Evolutionary conservation across 495 filamentous ascomycete genomes (phyloP).

Genomic region (Podospora fimiseda): DNA sequence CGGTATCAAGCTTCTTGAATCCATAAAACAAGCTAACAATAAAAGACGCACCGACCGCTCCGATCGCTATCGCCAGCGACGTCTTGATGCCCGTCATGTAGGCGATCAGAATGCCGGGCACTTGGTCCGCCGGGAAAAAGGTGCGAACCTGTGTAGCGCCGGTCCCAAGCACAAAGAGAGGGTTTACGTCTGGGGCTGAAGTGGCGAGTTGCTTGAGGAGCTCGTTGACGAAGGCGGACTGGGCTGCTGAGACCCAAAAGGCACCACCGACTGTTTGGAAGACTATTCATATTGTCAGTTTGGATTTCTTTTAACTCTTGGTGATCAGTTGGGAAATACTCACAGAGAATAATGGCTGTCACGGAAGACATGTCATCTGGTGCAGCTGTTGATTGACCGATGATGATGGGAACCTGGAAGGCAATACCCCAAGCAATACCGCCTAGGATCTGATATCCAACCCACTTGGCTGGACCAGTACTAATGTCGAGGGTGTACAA

Average conservation of each 20-base stretch:
- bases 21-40: conserved; percentile 19
- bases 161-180: conserved; percentile 34
- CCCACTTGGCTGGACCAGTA: conserved; percentile 43
- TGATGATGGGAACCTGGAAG: conserved; percentile 47
- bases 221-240: conserved; percentile 45
- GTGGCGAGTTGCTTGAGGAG: conserved; percentile 28
- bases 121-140: conserved; percentile 30
- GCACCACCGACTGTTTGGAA: conserved; percentile 45
- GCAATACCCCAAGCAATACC: conserved; percentile 47
- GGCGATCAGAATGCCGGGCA: conserved; percentile 47
- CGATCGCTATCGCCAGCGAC: conserved; percentile 39
- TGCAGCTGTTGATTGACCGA: conserved; percentile 48
- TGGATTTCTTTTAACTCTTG: neutral
- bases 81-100: conserved; percentile 55
- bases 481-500: conserved; percentile 41
- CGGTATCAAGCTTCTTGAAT: conserved; percentile 21
- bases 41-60: conserved; percentile 16
- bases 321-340: neutral
- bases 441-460: conserved; percentile 54
- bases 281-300: conserved; percentile 25
- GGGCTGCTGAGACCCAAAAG: conserved; percentile 40
- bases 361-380: conserved; percentile 27
- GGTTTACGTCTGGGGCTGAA: conserved; percentile 35
- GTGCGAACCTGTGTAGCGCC: conserved; percentile 36
- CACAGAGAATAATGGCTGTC: conserved; percentile 47